A percentile compares a stretch with the other conserved stretches of the same genome.
Evolutionary conservation across 345 rosid species (phyloP).

Genomic region (Lepidium africanum): DNA sequence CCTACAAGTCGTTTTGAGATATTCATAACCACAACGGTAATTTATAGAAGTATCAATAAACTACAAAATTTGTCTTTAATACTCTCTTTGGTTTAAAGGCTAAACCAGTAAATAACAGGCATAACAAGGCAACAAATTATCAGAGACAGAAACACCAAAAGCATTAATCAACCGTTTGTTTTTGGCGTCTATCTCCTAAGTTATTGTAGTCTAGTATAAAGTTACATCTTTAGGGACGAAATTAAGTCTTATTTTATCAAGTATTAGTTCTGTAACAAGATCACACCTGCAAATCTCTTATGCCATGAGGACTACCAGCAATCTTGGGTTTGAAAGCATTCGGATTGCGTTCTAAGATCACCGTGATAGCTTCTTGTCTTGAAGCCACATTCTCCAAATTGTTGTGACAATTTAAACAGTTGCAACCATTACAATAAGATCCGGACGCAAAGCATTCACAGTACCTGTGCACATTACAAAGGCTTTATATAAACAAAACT

Average conservation of each 20-base stretch:
- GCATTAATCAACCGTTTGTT: neutral
- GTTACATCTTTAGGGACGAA: neutral
- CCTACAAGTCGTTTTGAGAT: slow-evolving; percentile 34
- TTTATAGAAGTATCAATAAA: neutral
- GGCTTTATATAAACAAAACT: neutral
- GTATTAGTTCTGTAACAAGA: neutral
- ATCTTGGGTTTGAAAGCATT: slow-evolving; percentile 67
- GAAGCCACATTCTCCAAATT: slow-evolving; percentile 51
- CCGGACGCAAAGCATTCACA: slow-evolving; percentile 91
- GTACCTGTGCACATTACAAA: slow-evolving; percentile 39
- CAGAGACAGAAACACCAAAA: neutral
- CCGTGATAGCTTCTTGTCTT: slow-evolving; percentile 56
- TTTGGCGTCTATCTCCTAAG: no score
- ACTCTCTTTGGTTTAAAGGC: neutral
- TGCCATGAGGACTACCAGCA: slow-evolving; percentile 54
- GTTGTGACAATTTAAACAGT: slow-evolving; percentile 69
- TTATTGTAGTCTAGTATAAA: neutral
- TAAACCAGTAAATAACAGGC: neutral
- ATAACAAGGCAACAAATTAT: neutral
- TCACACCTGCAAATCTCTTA: slow-evolving; percentile 41
- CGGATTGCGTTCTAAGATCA: slow-evolving; percentile 63
- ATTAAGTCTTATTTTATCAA: neutral
- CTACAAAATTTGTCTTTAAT: neutral
- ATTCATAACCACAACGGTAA: neutral
- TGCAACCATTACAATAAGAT: slow-evolving; percentile 65